phyloP scores from a whole-genome alignment of 2,329 filamentous ascomycete species.

The Fusarium sp. region DNA sequence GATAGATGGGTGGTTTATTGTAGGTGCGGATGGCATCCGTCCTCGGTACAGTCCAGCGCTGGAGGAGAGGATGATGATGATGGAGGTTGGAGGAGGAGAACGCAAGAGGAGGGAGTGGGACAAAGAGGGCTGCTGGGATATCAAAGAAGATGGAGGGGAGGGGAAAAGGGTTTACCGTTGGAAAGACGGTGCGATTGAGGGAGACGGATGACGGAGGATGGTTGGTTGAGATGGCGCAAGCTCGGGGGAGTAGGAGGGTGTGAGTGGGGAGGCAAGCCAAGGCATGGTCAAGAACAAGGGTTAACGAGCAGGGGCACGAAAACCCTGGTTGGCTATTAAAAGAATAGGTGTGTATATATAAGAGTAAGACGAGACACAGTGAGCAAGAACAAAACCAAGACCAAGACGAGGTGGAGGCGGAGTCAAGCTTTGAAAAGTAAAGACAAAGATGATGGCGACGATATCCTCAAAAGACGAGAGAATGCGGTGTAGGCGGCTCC shows the following conservation, averaged over 20 bases:
- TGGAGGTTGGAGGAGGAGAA: conserved; percentile 24
- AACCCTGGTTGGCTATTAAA: conserved; percentile 30
- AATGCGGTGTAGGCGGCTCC: conserved; percentile 22
- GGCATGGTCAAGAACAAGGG: conserved; percentile 40
- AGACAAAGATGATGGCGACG: conserved; percentile 24
- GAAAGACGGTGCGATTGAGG: conserved; percentile 49
- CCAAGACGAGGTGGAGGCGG: conserved; percentile 14
- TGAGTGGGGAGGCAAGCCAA: conserved; percentile 38
- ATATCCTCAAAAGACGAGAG: conserved; percentile 2
- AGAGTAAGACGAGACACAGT: conserved; percentile 39
- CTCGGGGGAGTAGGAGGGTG: conserved; percentile 32
- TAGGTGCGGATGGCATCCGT: conserved; percentile 39
- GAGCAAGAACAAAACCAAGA: conserved; percentile 15
- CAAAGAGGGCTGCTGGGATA: conserved; percentile 43
- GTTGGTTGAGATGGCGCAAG: conserved; percentile 53
- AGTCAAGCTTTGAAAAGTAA: conserved; percentile 17
- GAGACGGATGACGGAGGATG: conserved; percentile 53
- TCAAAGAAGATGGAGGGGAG: conserved; percentile 42
- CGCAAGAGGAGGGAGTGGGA: conserved; percentile 45
- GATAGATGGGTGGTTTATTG: conserved; percentile 38
- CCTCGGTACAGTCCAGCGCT: conserved; percentile 17
- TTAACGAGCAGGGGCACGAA: conserved; percentile 34
- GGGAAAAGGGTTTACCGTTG: conserved; percentile 45
- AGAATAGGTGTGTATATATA: conserved; percentile 29
- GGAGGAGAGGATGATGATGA: background rate